These are phyloP conservation scores for Yarrowia sp. DNA, from an alignment of 805 yeast genomes.

Conservation along the genomic window DNA sequence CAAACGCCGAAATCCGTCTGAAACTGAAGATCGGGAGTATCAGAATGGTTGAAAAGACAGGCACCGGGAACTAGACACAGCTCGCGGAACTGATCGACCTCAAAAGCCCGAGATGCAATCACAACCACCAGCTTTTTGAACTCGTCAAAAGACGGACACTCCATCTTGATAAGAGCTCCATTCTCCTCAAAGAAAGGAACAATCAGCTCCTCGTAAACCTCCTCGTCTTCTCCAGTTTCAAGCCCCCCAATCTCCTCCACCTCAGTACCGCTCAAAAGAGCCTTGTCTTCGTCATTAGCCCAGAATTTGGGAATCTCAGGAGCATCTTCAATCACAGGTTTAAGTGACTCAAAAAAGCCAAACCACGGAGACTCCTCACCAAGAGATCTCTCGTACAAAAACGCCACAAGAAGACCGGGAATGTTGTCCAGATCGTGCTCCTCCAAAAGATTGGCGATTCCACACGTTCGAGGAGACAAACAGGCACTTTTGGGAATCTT, in stretches of 20 bases:
- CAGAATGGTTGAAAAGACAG: slow-evolving; percentile 77
- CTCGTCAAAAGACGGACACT: slow-evolving; percentile 32
- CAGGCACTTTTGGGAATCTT: slow-evolving; percentile 38
- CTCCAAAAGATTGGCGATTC: slow-evolving; percentile 59
- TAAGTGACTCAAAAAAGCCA: slow-evolving; percentile 55
- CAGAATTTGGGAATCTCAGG: slow-evolving; percentile 61
- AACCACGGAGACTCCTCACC: slow-evolving; percentile 78
- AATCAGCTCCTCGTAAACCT: slow-evolving; percentile 41
- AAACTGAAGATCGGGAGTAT: slow-evolving; percentile 62
- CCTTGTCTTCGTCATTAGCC: slow-evolving; percentile 47
- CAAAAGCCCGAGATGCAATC: slow-evolving; percentile 70
- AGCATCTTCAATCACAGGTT: background rate
- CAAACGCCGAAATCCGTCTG: slow-evolving; percentile 55
- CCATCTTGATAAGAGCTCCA: background rate
- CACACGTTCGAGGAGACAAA: slow-evolving; percentile 40
- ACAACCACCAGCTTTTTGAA: slow-evolving; percentile 24
- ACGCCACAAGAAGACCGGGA: slow-evolving; percentile 62
- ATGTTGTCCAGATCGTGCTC: slow-evolving; percentile 64
- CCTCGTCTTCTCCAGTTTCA: slow-evolving; percentile 45
- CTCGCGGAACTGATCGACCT: slow-evolving; percentile 70
- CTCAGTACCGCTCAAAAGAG: slow-evolving; percentile 57
- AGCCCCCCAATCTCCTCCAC: slow-evolving; percentile 57
- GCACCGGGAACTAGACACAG: slow-evolving; percentile 86
- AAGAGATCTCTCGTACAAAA: slow-evolving; percentile 62
- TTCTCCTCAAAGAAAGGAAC: slow-evolving; percentile 32